Base-by-base conservation (phyloP, 2,329 filamentous ascomycete genomes). In the Annulohypoxylon truncatum region DNA sequence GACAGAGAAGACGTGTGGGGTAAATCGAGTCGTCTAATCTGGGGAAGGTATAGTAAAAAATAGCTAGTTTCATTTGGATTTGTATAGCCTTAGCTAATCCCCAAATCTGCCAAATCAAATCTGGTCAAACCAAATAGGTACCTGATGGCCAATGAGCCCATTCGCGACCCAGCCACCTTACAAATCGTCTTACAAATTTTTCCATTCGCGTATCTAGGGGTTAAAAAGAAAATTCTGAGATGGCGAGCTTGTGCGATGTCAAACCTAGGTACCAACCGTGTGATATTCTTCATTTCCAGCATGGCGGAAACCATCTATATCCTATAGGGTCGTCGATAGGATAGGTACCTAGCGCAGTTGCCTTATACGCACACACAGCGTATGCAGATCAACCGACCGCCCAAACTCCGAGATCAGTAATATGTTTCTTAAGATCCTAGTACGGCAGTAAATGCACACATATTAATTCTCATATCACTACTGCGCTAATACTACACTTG, bases 11-110 rank as follows among this genome's bases (percentile, higher is more conserved):
- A 47, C 7, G 24, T 24, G 24, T n/a, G 15, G 47, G 35, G 28
- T 26, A 40, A 33, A 46, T 51, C 52, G 55, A 42, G 46, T 50
- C 44, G 52, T 42, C 46, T 7, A 24, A 42, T 33, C 22, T 51
- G 29, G 31, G 8, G 33, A 50, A 20, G 5, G n/a, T 56, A 56
- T 22, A 31, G 18, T 18, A 18, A 20, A 9, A 38, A 38, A 24
- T 22, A 31, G 28, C n/a, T 38, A 46, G 42, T 46, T 22, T 24
- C 42, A 7, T 26, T 13, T 26, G 42, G 26, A 13, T 46, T 15
- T 26, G 15, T 29, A 53, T 40, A 53, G 33, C 15, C 51, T 38
- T 53, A 38, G 38, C 33, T 53, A 53, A 38, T 26, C 28, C 22
- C 13, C 22, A 40, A 53, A 7, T n/a, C 12, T 31, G 7, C 29